Conservation (phyloP, 2,329 filamentous ascomycete species). For the Aspergillus fructus region DNA sequence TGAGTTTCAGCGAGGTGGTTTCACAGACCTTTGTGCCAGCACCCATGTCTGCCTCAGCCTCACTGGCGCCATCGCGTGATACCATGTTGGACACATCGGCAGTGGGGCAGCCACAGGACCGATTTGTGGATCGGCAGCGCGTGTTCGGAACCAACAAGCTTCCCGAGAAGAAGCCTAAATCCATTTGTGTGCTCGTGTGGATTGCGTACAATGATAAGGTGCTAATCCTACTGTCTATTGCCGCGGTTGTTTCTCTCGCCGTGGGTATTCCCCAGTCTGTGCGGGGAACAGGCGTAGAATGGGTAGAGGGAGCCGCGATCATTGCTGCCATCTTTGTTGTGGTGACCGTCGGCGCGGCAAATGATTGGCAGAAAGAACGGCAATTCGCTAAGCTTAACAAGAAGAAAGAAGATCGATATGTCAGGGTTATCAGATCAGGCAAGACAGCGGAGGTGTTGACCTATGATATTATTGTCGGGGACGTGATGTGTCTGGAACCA, state of each 20-base stretch:
- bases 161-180: slow-evolving; percentile 68
- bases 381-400: slow-evolving; percentile 78
- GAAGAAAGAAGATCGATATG: slow-evolving; percentile 72
- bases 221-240: slow-evolving; percentile 67
- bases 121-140: slow-evolving; percentile 60
- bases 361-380: slow-evolving; percentile 79
- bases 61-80: slow-evolving; percentile 8
- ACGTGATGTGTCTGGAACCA: slow-evolving; percentile 70
- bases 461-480: slow-evolving; percentile 70
- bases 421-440: slow-evolving; percentile 76
- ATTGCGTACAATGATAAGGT: slow-evolving; percentile 82
- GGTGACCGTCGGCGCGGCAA: slow-evolving; percentile 71
- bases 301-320: slow-evolving; percentile 80
- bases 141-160: slow-evolving; percentile 68
- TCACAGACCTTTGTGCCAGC: slow-evolving; percentile 14
- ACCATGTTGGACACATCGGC: not conserved
- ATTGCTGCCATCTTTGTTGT: slow-evolving; percentile 75
- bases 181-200: slow-evolving; percentile 69
- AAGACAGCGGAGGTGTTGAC: slow-evolving; percentile 68
- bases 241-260: slow-evolving; percentile 70
- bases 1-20: slow-evolving; percentile 67
- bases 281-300: slow-evolving; percentile 60
- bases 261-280: slow-evolving; percentile 74
- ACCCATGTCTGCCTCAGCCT: slow-evolving; percentile 30
- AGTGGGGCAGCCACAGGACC: too few species aligned